Base-by-base conservation (phyloP, 164 flowering plant species). In the Umbilicus rupestris region DNA sequence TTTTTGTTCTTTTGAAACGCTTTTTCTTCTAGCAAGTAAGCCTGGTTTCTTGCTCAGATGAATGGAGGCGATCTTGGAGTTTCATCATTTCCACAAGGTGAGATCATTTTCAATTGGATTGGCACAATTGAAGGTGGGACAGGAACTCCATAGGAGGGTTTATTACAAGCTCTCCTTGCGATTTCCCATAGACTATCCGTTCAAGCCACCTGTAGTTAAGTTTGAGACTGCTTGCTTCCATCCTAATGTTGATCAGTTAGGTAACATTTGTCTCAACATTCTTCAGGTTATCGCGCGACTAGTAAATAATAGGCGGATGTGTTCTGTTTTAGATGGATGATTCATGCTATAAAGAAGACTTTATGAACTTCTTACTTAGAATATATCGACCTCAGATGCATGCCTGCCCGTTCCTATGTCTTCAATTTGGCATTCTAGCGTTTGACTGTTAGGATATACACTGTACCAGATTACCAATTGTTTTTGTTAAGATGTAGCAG, bases 191-290 rank as follows among this genome's bases (percentile, higher is more conserved):
- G 89, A 85, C 62, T 87, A 87, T 67, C 93, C 93, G 65, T 87
- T 87, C 80, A 87, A 87, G 78, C 85, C 90, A n/a, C 93, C 93
- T 17, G 80, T 75, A 69, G 88, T 87, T 30, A 85, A 81, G 80
- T 87, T 87, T 69, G 84, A 81, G 78, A 84, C 90, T 2, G 70
- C 70, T 73, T 87, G 93, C 83, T 87, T 87, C 76, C 93, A 87
- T 83, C 93, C 93, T 7, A 85, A 87, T 76, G 82, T 87, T 29
- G 93, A 87, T 71, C 85, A 81, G 74, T 81, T 65, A 74, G 93
- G 93, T 66, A 87, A 85, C 70, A 87, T 87, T 39, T 87, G 90
- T 71, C 82, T 87, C 5, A 90, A 87, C 74, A 84, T 87, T 49
- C 87, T 87, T 70, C 90, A 85, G 92, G 92, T 87, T n/a, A n/a